Base-by-base conservation (phyloP, 352 stramenopile genomes). In the Pythium guiyangense region DNA sequence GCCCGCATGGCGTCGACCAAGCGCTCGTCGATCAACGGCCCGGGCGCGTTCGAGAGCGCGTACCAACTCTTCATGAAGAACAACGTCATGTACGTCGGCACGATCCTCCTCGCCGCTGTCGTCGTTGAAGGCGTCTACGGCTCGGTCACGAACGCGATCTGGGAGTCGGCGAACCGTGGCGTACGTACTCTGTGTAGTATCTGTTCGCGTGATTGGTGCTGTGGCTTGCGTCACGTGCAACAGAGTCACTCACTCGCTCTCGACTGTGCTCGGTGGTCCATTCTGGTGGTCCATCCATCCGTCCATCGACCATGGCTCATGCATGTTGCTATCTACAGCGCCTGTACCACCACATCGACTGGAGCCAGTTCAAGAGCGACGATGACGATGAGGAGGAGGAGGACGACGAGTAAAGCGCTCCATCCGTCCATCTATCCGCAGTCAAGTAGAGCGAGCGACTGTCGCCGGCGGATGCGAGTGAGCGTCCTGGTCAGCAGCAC, bases 281-380 rank as follows among this genome's bases (percentile, higher is more conserved):
- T 77, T 79, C 68, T 79, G 73, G 60, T 75, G 69, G 64, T 73
- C 54, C 62, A 51, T 25, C 6, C 27, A 25, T 43, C n/a, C n/a
- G n/a, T n/a, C 65, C 35, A 54, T 60, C 20, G 39, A 40, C 37
- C 18, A 35, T 59, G 40, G 22, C 37, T 25, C 26, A 50, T 44
- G 17, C 8, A n/a, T 45, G 27, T 26, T 62, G 25, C 25, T 17
- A 50, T 27, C 11, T 43, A 48, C 51, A 92, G 82, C 79, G 84
- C 52, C 67, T 94, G 74, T 94, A 92, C 70, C 80, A 94, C 67
- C 84, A 94, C 77, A 84, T 94, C 35, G 84, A 92, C 76, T 94
- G 84, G 84, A 79, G 71, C 37, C 73, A 92, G 66, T 94, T 94
- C 71, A 86, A 88, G 66, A 68, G 68, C 59, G 77, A 80, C 49